These are phyloP conservation scores for Trametes sp. DNA, from an alignment of 1,284 basidiomycete genomes.

Conservation along the genomic window DNA sequence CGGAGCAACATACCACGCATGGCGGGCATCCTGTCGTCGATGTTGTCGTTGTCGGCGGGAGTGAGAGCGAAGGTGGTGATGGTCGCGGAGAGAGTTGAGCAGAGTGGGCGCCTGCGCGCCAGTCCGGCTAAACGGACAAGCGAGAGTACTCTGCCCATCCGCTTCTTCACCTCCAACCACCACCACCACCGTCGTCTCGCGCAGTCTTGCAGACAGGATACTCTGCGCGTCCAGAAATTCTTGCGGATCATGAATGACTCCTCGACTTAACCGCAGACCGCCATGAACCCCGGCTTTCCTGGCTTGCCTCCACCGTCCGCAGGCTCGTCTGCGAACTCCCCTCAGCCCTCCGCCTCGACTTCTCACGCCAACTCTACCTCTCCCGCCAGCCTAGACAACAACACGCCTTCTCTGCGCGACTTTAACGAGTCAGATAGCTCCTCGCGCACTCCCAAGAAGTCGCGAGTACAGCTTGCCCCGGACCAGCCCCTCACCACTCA, in stretches of 20 bases:
- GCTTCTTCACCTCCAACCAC: no score
- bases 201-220: no score
- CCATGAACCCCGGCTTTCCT: neutral
- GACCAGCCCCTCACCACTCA: slow-evolving; percentile 23
- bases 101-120: no score
- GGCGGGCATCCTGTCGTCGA: neutral
- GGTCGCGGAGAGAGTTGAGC: neutral
- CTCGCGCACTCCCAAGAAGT: neutral
- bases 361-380: neutral
- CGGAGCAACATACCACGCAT: slow-evolving; percentile 14
- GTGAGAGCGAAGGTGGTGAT: neutral
- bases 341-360: neutral
- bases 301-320: neutral
- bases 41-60: neutral
- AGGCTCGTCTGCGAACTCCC: slow-evolving; percentile 3
- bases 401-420: neutral
- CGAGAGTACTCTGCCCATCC: neutral
- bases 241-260: neutral
- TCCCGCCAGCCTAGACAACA: neutral
- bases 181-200: no score
- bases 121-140: no score
- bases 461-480: neutral
- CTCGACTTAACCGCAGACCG: neutral
- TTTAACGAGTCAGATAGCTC: neutral
- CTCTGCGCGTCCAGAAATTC: no score